Conservation (phyloP, 2,329 filamentous ascomycete species). For the Calonectria pauciramosa region DNA sequence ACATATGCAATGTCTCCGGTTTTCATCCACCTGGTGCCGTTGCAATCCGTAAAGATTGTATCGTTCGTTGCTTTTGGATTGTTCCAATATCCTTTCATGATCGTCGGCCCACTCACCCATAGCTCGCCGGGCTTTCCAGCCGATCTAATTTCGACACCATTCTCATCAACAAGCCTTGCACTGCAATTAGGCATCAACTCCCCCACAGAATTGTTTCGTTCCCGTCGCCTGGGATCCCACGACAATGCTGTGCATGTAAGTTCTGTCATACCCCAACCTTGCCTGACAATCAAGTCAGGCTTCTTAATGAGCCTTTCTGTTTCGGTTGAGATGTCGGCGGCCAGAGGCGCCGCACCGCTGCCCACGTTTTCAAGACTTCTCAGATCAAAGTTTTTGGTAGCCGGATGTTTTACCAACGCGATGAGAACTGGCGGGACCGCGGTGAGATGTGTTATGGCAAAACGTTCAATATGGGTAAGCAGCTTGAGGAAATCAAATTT, state of each 20-base stretch:
- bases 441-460: constrained; percentile 74
- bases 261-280: constrained; percentile 93
- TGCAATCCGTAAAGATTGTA: constrained; percentile 61
- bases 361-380: constrained; percentile 71
- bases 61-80: constrained; percentile 77
- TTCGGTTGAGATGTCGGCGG: constrained; percentile 58
- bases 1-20: constrained; percentile 82
- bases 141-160: constrained; percentile 62
- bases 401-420: constrained; percentile 77
- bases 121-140: constrained; percentile 74
- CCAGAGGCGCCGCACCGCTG: constrained; percentile 79
- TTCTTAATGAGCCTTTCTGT: constrained; percentile 66
- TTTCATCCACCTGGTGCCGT: constrained; percentile 75
- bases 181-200: constrained; percentile 57
- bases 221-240: constrained; percentile 73
- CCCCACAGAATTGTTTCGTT: constrained; percentile 32
- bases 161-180: constrained; percentile 74
- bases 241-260: constrained; percentile 77
- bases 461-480: constrained; percentile 76
- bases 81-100: constrained; percentile 84
- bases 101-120: constrained; percentile 78
- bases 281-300: constrained; percentile 58
- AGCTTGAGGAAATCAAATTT: constrained; percentile 82
- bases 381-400: constrained; percentile 76
- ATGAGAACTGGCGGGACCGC: constrained; percentile 84